Base-by-base conservation (phyloP, 2,329 filamentous ascomycete genomes). In the Colletotrichum musae region DNA sequence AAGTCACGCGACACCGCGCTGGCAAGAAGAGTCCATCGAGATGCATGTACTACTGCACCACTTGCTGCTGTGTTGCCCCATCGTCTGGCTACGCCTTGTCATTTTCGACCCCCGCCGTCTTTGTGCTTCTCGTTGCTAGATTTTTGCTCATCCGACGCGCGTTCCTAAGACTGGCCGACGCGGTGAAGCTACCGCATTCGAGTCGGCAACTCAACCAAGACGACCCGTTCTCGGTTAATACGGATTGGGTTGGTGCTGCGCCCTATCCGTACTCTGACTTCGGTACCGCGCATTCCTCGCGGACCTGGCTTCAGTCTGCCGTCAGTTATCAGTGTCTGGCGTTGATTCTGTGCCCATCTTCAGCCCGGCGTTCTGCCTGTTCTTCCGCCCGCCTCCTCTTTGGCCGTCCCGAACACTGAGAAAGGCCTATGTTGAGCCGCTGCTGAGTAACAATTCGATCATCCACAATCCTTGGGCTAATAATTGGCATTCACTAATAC, bases 401-500 rank as follows among this genome's bases (percentile, higher is more conserved):
- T 48, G 15, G 45, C 15, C 45, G 18, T 24, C n/a, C 45, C 15
- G 16, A n/a, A n/a, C 7, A 5, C 16, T n/a, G 15, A 43, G 41
- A 13, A 15, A 15, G 41, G 13, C 13, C 41, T 6, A 43, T 43
- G 7, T 3, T 10, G 10, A 36, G 10, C 32, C 7, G 15, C 41
- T 47, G 56, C 66, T 60, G 66, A 69, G 62, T 66, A 60, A 69
- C n/a, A 43, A 50, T 56, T 5, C 5, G 15, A 43, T n/a, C 16
- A 15, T 15, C 41, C 41, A 43, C 13, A 6, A 15, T 43, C 41
- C 41, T 36, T 36, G 32, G 9, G 9, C 50, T 50, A 51, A 18
- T 36, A 60, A 60, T 41, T 52, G 28, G 7, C 21, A 28, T 43
- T 60, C 21, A 43, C 65, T 58, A 39, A 63, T 45, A 48, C 26